phyloP scores from a whole-genome alignment of 352 stramenopile species.

The Pythium sp. region DNA sequence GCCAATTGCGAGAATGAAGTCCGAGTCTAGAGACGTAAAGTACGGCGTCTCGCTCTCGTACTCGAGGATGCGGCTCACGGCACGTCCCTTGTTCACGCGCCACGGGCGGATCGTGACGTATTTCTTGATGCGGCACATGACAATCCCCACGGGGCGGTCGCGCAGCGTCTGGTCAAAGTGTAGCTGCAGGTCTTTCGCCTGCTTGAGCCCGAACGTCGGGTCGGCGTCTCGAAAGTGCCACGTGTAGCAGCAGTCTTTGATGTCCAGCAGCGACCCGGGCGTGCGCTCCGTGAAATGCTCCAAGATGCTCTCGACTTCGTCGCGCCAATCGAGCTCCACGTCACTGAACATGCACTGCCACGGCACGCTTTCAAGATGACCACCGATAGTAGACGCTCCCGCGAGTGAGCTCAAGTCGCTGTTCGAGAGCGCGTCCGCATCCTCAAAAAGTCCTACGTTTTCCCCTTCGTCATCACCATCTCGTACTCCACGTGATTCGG shows the following conservation, averaged over 20 bases:
- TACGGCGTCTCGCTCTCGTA: constrained; percentile 76
- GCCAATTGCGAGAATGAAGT: constrained; percentile 84
- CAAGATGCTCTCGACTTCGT: constrained; percentile 80
- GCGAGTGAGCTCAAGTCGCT: constrained; percentile 1
- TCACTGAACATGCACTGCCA: constrained; percentile 85
- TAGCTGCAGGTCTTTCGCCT: constrained; percentile 87
- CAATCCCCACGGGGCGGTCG: constrained; percentile 76
- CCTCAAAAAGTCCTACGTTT: background rate
- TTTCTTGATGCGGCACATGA: constrained; percentile 89
- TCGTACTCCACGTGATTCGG: background rate
- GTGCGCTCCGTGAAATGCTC: constrained; percentile 88
- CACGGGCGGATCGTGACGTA: constrained; percentile 86
- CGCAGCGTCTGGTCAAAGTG: constrained; percentile 90
- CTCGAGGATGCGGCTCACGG: constrained; percentile 81
- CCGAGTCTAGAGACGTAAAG: constrained; percentile 73
- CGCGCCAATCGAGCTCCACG: constrained; percentile 72
- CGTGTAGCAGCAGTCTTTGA: constrained; percentile 86
- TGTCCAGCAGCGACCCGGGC: constrained; percentile 78
- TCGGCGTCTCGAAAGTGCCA: constrained; percentile 89
- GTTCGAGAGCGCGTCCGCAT: background rate
- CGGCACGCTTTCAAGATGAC: constrained; percentile 34
- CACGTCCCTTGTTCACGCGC: constrained; percentile 85
- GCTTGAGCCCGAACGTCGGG: constrained; percentile 80
- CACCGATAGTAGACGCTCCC: background rate
- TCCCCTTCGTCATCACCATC: background rate